Percentiles rank a stretch among this genome's conserved stretches.
These are phyloP conservation scores for Hamamelis virginiana DNA, from an alignment of 164 flowering plant genomes.

Conservation along the genomic window DNA sequence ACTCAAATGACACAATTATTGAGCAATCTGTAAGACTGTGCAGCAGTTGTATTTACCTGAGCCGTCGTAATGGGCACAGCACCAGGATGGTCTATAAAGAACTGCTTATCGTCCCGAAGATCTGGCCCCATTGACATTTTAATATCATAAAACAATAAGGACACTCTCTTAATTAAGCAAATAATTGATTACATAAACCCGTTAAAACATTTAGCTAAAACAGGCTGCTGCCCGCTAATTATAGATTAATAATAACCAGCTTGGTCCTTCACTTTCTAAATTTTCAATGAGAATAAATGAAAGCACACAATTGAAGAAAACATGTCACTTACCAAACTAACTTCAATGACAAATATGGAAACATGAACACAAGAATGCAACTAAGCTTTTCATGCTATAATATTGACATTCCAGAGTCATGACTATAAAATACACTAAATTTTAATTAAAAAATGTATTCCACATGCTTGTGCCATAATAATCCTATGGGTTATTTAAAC, in stretches of 20 bases:
- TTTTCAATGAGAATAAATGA: too few relatives aligned
- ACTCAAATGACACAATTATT: background rate
- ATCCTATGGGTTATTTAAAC: background rate
- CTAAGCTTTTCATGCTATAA: too few relatives aligned
- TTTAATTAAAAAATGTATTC: too few relatives aligned
- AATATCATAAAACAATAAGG: background rate
- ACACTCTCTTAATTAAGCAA: background rate
- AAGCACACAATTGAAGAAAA: too few relatives aligned
- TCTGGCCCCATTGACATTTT: conserved; percentile 36
- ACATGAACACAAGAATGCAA: too few relatives aligned
- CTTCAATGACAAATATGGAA: too few relatives aligned
- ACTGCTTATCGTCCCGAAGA: conserved; percentile 73
- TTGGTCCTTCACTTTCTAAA: too few relatives aligned
- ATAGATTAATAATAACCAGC: too few relatives aligned
- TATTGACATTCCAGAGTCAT: too few relatives aligned
- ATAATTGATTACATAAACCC: background rate
- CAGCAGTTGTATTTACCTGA: conserved; percentile 37
- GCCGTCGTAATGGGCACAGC: conserved; percentile 63
- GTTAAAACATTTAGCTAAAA: background rate
- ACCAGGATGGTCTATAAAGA: conserved; percentile 68
- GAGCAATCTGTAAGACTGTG: background rate
- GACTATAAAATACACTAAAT: too few relatives aligned
- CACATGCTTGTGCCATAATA: background rate
- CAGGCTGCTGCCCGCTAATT: background rate
- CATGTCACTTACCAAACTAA: too few relatives aligned